Evolutionary conservation across 2,329 filamentous ascomycete species (phyloP).

Genomic region (Rhinocladiella similis): DNA sequence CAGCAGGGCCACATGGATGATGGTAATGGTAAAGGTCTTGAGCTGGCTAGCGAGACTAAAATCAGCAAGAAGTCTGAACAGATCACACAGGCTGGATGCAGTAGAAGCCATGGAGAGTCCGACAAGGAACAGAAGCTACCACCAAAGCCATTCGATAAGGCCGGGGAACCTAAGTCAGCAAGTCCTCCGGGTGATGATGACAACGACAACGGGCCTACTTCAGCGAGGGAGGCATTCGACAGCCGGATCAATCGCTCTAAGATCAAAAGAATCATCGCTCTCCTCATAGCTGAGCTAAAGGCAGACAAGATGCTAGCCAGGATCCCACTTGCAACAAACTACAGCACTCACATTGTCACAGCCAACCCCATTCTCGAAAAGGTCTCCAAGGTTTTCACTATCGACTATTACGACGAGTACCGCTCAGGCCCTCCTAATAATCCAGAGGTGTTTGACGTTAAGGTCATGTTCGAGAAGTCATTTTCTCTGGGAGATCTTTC

Average conservation of each 20-base stretch:
- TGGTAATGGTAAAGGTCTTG: no score
- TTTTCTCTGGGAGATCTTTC: slow-evolving; percentile 1
- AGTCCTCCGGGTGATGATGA: background rate
- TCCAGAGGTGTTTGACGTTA: background rate
- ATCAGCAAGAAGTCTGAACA: background rate
- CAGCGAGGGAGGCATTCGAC: background rate
- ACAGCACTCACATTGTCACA: slow-evolving; percentile 7
- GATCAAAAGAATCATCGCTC: slow-evolving; percentile 4
- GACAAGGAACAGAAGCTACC: no score
- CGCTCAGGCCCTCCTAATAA: background rate
- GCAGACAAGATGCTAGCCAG: background rate
- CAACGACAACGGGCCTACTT: background rate
- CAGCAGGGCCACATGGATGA: no score
- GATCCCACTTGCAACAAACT: slow-evolving; percentile 10
- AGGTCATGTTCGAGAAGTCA: background rate
- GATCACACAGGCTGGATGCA: background rate
- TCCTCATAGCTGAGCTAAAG: background rate
- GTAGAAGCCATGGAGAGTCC: background rate
- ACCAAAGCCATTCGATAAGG: no score
- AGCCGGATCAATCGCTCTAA: background rate
- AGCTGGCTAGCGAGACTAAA: background rate
- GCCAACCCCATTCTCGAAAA: background rate
- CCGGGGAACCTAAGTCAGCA: background rate
- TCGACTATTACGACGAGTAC: slow-evolving; percentile 12
- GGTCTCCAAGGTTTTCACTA: background rate